These are phyloP conservation scores for Cyberlindnera galapagoensis DNA, from an alignment of 805 yeast genomes.

Conservation along the genomic window DNA sequence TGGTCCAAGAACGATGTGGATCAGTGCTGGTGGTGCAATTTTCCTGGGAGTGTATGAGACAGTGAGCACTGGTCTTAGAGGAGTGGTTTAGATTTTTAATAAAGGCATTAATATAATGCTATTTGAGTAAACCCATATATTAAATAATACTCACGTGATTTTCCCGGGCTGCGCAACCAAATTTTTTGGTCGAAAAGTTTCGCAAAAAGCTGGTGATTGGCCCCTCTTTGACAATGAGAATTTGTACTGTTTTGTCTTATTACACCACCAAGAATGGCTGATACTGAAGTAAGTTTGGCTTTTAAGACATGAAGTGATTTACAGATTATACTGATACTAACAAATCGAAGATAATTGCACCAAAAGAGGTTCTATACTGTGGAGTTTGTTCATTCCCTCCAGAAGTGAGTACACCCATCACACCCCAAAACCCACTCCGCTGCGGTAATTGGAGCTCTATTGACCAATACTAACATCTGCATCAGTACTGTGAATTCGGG, in stretches of 20 bases:
- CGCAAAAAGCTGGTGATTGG: no score
- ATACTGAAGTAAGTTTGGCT: conserved; percentile 4
- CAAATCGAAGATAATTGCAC: conserved; percentile 9
- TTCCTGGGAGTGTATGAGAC: conserved; percentile 91
- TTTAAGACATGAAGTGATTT: neutral
- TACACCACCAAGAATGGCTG: conserved; percentile 3
- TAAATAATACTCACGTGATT: no score
- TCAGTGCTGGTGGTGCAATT: conserved; percentile 96
- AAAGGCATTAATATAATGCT: no score
- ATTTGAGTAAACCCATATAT: no score
- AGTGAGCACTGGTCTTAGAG: conserved; percentile 13
- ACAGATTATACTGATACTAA: neutral
- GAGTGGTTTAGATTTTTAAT: no score
- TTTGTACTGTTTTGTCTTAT: no score
- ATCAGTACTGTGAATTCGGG: conserved; percentile 81
- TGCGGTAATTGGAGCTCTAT: no score
- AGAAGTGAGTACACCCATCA: conserved; percentile 30
- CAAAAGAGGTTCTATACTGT: conserved; percentile 54
- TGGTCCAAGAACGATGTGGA: conserved; percentile 97
- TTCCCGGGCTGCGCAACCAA: no score
- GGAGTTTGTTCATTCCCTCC: conserved; percentile 81
- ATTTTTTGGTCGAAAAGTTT: no score
- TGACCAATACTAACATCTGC: conserved; percentile 6
- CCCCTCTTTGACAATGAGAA: no score
- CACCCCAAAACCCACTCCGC: no score